phyloP scores from a whole-genome alignment of 768 basidiomycete species.

The Kwoniella shandongensis region DNA sequence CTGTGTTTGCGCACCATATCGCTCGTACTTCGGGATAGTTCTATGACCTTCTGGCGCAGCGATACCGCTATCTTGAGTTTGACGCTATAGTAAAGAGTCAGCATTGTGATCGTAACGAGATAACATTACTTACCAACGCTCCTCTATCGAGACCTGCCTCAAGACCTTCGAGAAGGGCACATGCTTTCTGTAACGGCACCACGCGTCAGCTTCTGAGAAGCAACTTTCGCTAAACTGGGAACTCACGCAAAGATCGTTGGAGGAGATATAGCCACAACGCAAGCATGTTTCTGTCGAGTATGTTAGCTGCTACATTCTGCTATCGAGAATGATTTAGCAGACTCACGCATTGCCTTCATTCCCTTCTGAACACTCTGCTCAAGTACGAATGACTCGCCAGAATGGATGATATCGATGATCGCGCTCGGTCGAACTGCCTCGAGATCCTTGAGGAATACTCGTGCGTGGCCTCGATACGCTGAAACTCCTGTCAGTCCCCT shows the following conservation, averaged over 20 bases:
- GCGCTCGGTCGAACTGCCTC: conserved; percentile 91
- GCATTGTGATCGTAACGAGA: conserved; percentile 23
- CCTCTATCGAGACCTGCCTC: conserved; percentile 70
- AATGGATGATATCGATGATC: conserved; percentile 97
- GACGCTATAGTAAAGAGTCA: conserved; percentile 63
- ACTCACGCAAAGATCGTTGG: conserved; percentile 69
- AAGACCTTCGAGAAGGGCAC: conserved; percentile 82
- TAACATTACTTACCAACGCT: conserved; percentile 46
- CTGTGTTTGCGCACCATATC: conserved; percentile 4
- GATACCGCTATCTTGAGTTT: conserved; percentile 65
- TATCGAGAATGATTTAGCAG: conserved; percentile 17
- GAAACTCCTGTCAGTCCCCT: not conserved
- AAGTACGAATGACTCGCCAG: conserved; percentile 86
- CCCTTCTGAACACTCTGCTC: conserved; percentile 78
- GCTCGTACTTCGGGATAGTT: conserved; percentile 62
- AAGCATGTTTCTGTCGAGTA: conserved; percentile 73
- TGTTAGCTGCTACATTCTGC: not conserved
- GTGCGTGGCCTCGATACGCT: conserved; percentile 94
- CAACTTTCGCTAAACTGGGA: not conserved
- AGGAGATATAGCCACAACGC: conserved; percentile 92
- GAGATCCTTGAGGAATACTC: conserved; percentile 89
- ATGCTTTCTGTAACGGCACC: conserved; percentile 59
- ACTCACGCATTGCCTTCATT: conserved; percentile 82
- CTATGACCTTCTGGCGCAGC: conserved; percentile 65
- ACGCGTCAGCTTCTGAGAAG: not conserved